Evolutionary conservation across 352 stramenopile genomes (phyloP).

Genomic region (Lagenidium sp.): DNA sequence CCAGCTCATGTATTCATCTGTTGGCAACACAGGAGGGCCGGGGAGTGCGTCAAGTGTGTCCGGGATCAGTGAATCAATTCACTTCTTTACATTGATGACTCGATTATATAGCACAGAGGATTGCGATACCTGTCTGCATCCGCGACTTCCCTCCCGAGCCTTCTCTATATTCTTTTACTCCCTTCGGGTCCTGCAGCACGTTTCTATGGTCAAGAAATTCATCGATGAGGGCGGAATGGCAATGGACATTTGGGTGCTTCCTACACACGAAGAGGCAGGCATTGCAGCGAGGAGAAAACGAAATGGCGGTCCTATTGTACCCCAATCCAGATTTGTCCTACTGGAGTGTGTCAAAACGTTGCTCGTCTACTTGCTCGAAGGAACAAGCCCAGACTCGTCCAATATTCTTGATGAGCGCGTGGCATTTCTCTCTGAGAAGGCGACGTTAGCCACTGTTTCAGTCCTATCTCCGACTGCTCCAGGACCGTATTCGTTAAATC

Average conservation of each 20-base stretch:
- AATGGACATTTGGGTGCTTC: conserved; percentile 16
- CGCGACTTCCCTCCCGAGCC: conserved; percentile 8
- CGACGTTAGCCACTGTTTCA: conserved; percentile 14
- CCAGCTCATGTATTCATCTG: conserved; percentile 18
- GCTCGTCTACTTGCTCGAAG: conserved; percentile 19
- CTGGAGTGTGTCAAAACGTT: conserved; percentile 29
- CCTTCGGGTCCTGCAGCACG: conserved; percentile 26
- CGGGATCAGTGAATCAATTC: conserved; percentile 6
- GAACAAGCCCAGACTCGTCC: conserved; percentile 3
- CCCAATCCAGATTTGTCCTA: too few species aligned
- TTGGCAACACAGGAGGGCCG: background rate
- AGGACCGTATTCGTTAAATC: conserved; percentile 20
- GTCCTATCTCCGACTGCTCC: conserved; percentile 19
- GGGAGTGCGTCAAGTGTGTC: background rate
- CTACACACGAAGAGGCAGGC: too few species aligned
- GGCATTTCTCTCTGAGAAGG: conserved; percentile 13
- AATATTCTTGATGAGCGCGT: conserved; percentile 12
- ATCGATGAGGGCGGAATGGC: conserved; percentile 19
- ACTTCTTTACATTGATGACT: conserved; percentile 20
- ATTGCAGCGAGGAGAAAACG: too few species aligned
- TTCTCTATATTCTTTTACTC: conserved; percentile 27
- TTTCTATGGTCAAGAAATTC: conserved; percentile 19
- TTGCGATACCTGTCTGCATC: too few species aligned
- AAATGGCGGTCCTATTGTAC: too few species aligned
- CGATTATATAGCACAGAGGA: conserved; percentile 12